Evolutionary conservation across 306 rosid species (phyloP).

Genomic region (Argentina anserina): DNA sequence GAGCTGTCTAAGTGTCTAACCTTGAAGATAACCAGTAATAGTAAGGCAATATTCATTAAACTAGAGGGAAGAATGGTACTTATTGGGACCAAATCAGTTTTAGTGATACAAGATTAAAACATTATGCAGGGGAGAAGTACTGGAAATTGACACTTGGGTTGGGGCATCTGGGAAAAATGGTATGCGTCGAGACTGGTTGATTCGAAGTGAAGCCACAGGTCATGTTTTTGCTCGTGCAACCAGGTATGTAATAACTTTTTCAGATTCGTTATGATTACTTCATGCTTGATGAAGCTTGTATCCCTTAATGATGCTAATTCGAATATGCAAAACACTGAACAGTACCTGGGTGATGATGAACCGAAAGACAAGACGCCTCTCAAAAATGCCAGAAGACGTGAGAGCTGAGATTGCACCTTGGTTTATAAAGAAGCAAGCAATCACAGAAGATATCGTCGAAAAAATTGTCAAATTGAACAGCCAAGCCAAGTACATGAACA

Average conservation of each 20-base stretch:
- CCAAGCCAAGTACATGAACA: slow-evolving; percentile 60
- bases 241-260: slow-evolving; percentile 40
- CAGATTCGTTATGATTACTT: neutral
- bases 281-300: neutral
- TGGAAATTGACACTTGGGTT: slow-evolving; percentile 94
- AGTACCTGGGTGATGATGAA: slow-evolving; percentile 99
- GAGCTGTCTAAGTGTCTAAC: neutral
- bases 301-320: neutral
- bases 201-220: slow-evolving; percentile 78
- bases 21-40: neutral
- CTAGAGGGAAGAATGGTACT: neutral
- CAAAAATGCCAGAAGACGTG: slow-evolving; percentile 86
- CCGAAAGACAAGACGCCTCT: slow-evolving; percentile 82
- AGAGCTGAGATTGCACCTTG: slow-evolving; percentile 82
- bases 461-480: slow-evolving; percentile 69
- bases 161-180: slow-evolving; percentile 97
- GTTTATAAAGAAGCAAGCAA: slow-evolving; percentile 76
- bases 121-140: slow-evolving; percentile 77
- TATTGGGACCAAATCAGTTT: neutral
- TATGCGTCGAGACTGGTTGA: slow-evolving; percentile 82
- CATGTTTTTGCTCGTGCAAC: slow-evolving; percentile 69
- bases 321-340: slow-evolving; percentile 25
- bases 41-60: neutral
- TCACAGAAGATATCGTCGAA: slow-evolving; percentile 56
- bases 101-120: neutral